Conservation (phyloP, 2,329 filamentous ascomycete genomes). For the Fusarium goolgardi region DNA sequence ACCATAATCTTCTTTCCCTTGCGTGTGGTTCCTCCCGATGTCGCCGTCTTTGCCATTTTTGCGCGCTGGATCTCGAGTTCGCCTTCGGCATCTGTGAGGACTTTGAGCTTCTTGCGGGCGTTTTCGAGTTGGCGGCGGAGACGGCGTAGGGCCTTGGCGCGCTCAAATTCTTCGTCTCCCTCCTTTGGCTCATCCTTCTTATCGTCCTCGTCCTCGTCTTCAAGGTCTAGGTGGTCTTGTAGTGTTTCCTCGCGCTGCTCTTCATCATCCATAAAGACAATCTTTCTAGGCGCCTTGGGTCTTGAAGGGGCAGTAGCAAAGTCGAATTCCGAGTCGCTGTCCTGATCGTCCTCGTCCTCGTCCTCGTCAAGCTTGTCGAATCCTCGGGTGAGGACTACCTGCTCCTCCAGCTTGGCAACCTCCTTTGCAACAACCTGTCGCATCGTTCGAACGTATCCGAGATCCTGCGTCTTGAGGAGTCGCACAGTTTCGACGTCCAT, state of each 20-base stretch:
- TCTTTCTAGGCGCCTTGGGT: slow-evolving; percentile 58
- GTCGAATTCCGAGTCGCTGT: slow-evolving; percentile 51
- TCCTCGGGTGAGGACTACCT: slow-evolving; percentile 59
- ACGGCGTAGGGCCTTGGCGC: slow-evolving; percentile 57
- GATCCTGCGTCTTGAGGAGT: slow-evolving; percentile 75
- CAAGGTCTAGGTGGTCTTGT: slow-evolving; percentile 47
- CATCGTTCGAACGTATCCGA: slow-evolving; percentile 73
- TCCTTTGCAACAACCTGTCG: slow-evolving; percentile 70
- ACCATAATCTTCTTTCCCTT: slow-evolving; percentile 72
- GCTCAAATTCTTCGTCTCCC: slow-evolving; percentile 52
- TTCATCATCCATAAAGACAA: slow-evolving; percentile 62
- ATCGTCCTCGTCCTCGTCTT: slow-evolving; percentile 49
- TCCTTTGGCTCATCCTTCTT: slow-evolving; percentile 44
- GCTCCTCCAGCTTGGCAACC: slow-evolving; percentile 65
- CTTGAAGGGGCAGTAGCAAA: slow-evolving; percentile 45
- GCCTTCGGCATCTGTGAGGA: slow-evolving; percentile 66
- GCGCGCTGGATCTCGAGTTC: slow-evolving; percentile 69
- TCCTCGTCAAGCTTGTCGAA: slow-evolving; percentile 54
- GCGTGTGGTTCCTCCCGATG: slow-evolving; percentile 68
- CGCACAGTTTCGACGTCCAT: slow-evolving; percentile 69
- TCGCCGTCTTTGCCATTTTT: slow-evolving; percentile 74
- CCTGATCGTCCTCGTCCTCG: slow-evolving; percentile 48
- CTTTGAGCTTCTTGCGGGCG: slow-evolving; percentile 65
- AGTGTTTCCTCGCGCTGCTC: slow-evolving; percentile 52
- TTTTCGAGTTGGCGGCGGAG: slow-evolving; percentile 62